Evolutionary conservation across 306 rosid genomes (phyloP).

Genomic region (Nissolia schottii): DNA sequence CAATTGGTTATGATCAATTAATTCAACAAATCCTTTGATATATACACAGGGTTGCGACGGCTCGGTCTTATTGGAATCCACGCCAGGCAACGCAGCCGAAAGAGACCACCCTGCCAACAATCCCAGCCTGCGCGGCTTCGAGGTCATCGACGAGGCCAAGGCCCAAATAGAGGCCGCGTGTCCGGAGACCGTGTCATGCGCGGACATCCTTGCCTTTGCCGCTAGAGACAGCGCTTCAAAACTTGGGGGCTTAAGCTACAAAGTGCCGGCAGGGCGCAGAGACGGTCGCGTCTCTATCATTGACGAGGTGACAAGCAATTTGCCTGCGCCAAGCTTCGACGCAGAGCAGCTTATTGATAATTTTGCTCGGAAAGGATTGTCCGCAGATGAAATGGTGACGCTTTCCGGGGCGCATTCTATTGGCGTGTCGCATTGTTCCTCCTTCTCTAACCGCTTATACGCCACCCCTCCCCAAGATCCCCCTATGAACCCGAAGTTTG

Average conservation of each 20-base stretch:
- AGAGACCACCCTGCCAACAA: constrained; percentile 37
- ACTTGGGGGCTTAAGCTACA: constrained; percentile 24
- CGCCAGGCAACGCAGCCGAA: constrained; percentile 28
- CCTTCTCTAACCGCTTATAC: constrained; percentile 34
- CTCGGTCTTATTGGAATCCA: constrained; percentile 31
- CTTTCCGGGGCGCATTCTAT: constrained; percentile 43
- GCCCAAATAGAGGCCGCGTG: constrained; percentile 27
- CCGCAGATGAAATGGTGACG: constrained; percentile 43
- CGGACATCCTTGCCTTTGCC: constrained; percentile 41
- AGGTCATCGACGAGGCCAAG: constrained; percentile 40
- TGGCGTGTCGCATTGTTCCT: constrained; percentile 37
- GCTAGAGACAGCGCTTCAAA: constrained; percentile 37
- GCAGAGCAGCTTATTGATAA: background rate
- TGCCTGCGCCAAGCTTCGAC: constrained; percentile 18
- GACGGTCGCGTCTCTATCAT: constrained; percentile 31
- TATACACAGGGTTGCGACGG: constrained; percentile 39
- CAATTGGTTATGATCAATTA: too few species aligned
- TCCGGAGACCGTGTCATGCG: constrained; percentile 37
- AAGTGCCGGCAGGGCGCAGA: constrained; percentile 32
- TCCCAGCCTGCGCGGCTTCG: constrained; percentile 47
- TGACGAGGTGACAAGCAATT: constrained; percentile 17
- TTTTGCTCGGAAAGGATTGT: constrained; percentile 23
- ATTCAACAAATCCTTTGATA: too few species aligned
- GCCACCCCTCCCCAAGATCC: constrained; percentile 33
- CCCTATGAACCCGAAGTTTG: constrained; percentile 29